Conservation (phyloP, 75 land plant species). For the Cryptomeria japonica region DNA sequence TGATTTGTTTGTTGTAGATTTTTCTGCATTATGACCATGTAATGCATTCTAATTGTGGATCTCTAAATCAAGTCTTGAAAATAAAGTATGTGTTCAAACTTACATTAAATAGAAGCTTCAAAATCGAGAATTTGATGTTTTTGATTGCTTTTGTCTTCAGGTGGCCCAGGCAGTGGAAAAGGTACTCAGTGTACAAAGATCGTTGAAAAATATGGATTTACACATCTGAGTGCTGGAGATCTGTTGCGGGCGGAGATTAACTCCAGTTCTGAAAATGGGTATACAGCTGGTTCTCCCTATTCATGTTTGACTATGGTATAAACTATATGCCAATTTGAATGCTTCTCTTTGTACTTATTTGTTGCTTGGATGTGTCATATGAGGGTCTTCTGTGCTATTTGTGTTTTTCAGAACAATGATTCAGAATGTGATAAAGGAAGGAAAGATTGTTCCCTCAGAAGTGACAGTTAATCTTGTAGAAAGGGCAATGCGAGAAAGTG, state of each 20-base stretch:
- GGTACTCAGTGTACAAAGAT: conserved; percentile 91
- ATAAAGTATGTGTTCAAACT: neutral
- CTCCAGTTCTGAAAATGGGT: conserved; percentile 91
- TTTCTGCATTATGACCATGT: neutral
- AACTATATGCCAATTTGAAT: neutral
- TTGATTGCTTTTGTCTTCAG: conserved; percentile 24
- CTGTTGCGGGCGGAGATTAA: conserved; percentile 85
- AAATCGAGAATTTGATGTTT: neutral
- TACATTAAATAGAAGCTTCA: neutral
- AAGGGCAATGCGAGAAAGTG: conserved; percentile 78
- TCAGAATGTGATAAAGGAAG: conserved; percentile 89
- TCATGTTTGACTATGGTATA: conserved; percentile 1
- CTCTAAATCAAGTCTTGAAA: neutral
- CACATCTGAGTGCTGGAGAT: conserved; percentile 94
- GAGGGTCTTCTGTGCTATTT: neutral
- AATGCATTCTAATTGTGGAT: neutral
- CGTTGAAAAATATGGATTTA: conserved; percentile 76
- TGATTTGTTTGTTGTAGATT: neutral
- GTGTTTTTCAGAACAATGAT: conserved; percentile 69
- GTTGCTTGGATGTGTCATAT: too few relatives aligned
- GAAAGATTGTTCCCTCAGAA: conserved; percentile 95
- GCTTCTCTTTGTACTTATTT: neutral
- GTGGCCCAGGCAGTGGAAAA: conserved; percentile 95
- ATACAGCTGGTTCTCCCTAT: conserved; percentile 8
- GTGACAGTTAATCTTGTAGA: conserved; percentile 85